Evolutionary conservation across 352 stramenopile genomes (phyloP).

Genomic region (Globisporangium polare): DNA sequence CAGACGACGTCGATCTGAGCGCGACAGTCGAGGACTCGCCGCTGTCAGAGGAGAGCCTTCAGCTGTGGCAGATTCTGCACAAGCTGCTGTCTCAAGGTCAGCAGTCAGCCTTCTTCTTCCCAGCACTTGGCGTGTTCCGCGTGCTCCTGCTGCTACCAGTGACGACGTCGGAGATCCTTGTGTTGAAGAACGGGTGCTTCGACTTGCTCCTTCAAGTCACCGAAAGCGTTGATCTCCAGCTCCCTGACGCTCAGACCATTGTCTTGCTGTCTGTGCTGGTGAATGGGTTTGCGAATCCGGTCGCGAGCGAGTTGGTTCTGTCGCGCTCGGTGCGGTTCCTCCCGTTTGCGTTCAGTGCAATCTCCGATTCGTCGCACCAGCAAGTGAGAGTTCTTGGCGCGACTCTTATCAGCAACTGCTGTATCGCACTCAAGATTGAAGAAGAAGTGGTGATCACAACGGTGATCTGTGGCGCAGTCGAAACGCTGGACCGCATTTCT

Average conservation of each 20-base stretch:
- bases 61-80: slow-evolving; percentile 42
- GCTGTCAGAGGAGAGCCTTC: slow-evolving; percentile 1
- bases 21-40: background rate
- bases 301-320: slow-evolving; percentile 49
- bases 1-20: slow-evolving; percentile 11
- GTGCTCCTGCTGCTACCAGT: slow-evolving; percentile 48
- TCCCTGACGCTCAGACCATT: slow-evolving; percentile 48
- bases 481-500: slow-evolving; percentile 64
- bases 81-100: slow-evolving; percentile 38
- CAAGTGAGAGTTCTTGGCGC: slow-evolving; percentile 53
- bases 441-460: slow-evolving; percentile 71
- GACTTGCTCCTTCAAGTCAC: slow-evolving; percentile 37
- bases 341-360: slow-evolving; percentile 61
- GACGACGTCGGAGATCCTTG: slow-evolving; percentile 17
- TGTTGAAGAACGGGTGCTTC: slow-evolving; percentile 46
- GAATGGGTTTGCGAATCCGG: slow-evolving; percentile 57
- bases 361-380: slow-evolving; percentile 35
- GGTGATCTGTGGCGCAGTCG: slow-evolving; percentile 61
- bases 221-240: slow-evolving; percentile 22
- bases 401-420: slow-evolving; percentile 71
- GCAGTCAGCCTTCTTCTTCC: slow-evolving; percentile 42
- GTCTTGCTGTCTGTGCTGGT: slow-evolving; percentile 55
- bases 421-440: slow-evolving; percentile 53
- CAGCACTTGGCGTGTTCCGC: slow-evolving; percentile 50
- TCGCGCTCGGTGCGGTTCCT: slow-evolving; percentile 43